Evolutionary conservation across 805 yeast species (phyloP), one percentile per base, ranked within the genome.

Genomic region (Yamadazyma philogaea): DNA sequence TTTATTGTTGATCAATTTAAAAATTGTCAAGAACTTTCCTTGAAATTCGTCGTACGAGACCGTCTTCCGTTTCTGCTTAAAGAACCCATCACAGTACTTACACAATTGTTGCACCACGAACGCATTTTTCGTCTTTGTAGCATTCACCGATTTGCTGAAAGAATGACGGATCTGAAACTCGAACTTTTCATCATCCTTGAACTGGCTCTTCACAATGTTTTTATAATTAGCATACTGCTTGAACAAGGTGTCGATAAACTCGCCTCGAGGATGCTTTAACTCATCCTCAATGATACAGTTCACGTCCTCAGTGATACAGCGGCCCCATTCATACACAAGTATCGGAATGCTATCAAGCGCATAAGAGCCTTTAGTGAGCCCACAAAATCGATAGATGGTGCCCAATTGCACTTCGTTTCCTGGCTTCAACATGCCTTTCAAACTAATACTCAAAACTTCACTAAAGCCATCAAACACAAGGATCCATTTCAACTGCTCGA

Each of bases 1-100:
- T 39, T 70, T 70, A 50, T 61, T 65, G 37, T 56, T 52, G 4
- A 70, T 40, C 7, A 59, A 54, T 28, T 64, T 61, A 56, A 66
- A 70, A 6, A 69, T 51, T 2, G 50, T 45, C 20, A 60, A 32
- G 17, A 57, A 58, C 6, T 54, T 53, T 1, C 42, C 30, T 24
- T 50, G 44, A 36, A 59, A 54, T 6, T 49, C 53, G 2, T 43
- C 39, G 45, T 49, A 56, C 26, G 31, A 30, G 34, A 37, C 24
- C 42, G 34, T 39, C 36, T 50, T 47, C 33, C 42, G 45, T 17
- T 43, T 36, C 15, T 39, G 37, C 47, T 57, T 60, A 46, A 68
- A 56, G 39, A 48, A 57, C 12, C 46, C 14, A 47, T 67, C 73
- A 46, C 68, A 56, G 43, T 49, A 60, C 46, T 61, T 62, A 42